Conservation (phyloP, 2,329 filamentous ascomycete genomes). For the Fusarium albidum region DNA sequence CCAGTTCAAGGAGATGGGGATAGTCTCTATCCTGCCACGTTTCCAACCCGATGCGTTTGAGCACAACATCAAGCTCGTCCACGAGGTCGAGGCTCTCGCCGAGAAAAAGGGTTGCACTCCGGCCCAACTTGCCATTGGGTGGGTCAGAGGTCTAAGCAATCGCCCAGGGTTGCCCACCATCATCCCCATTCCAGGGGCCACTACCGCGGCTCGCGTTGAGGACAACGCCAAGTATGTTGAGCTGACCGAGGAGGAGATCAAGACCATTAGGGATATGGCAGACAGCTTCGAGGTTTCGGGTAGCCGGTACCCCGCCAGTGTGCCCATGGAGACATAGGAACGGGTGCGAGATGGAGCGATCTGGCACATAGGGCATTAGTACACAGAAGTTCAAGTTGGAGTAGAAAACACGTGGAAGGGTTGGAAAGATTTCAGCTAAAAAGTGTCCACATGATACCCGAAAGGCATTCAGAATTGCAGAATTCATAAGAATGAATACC, state of each 20-base stretch:
- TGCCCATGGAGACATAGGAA: slow-evolving; percentile 48
- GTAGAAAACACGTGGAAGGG: slow-evolving; percentile 5
- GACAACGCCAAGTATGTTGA: slow-evolving; percentile 65
- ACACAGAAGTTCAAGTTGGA: slow-evolving; percentile 6
- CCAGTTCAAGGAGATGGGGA: slow-evolving; percentile 35
- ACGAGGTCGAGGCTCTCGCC: slow-evolving; percentile 65
- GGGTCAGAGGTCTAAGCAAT: slow-evolving; percentile 62
- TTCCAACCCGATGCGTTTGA: slow-evolving; percentile 71
- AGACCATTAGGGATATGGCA: slow-evolving; percentile 57
- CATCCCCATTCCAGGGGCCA: slow-evolving; percentile 73
- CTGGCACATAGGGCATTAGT: slow-evolving; percentile 20
- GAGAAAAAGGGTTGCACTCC: slow-evolving; percentile 66
- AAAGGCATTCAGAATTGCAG: slow-evolving; percentile 57
- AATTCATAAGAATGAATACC: slow-evolving; percentile 54
- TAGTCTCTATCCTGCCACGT: slow-evolving; percentile 54
- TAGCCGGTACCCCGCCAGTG: slow-evolving; percentile 54
- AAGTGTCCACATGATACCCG: slow-evolving; percentile 45
- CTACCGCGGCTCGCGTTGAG: slow-evolving; percentile 61
- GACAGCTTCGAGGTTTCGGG: slow-evolving; percentile 58
- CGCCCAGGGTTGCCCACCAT: slow-evolving; percentile 63
- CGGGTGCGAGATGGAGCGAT: neutral
- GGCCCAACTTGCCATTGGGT: slow-evolving; percentile 73
- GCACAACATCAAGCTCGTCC: slow-evolving; percentile 69
- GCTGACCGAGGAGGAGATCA: slow-evolving; percentile 60
- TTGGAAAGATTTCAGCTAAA: slow-evolving; percentile 34